Conservation (phyloP, 352 stramenopile genomes). For the Globisporangium spinosum region DNA sequence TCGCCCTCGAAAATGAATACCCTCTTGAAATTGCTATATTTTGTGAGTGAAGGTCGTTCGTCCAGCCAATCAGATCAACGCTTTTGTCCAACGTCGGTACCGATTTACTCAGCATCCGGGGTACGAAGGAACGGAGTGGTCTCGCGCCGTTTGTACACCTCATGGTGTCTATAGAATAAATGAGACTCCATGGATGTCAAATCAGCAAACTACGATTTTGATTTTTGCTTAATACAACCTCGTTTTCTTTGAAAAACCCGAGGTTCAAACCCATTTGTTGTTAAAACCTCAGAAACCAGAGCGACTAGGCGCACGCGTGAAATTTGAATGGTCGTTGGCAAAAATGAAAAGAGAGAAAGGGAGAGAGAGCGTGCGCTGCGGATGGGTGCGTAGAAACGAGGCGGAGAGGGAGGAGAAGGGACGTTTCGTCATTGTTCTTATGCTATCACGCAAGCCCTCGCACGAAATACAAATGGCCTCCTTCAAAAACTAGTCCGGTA, state of each 20-base stretch:
- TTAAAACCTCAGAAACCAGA: not conserved
- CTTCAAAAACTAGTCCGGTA: not conserved
- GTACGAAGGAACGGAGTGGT: too few species aligned
- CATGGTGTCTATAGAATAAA: too few species aligned
- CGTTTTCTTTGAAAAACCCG: not conserved
- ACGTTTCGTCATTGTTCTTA: conserved; percentile 16
- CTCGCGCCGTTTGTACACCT: too few species aligned
- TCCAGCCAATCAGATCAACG: too few species aligned
- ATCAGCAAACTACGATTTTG: too few species aligned
- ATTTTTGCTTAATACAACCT: not conserved
- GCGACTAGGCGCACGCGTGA: not conserved
- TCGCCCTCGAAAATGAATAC: too few species aligned
- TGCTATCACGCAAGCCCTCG: not conserved
- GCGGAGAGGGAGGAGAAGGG: not conserved
- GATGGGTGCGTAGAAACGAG: not conserved
- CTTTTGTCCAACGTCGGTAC: too few species aligned
- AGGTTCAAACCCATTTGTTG: not conserved
- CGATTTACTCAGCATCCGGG: too few species aligned
- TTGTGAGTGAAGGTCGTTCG: too few species aligned
- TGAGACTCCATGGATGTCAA: too few species aligned
- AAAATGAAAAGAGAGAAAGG: conserved; percentile 1
- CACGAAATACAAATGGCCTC: not conserved
- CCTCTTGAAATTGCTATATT: too few species aligned
- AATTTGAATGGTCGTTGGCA: not conserved
- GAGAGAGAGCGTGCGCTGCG: not conserved